These are phyloP conservation scores for Eudorina sp. DNA, from an alignment of 139 green algal genomes.

Conservation along the genomic window DNA sequence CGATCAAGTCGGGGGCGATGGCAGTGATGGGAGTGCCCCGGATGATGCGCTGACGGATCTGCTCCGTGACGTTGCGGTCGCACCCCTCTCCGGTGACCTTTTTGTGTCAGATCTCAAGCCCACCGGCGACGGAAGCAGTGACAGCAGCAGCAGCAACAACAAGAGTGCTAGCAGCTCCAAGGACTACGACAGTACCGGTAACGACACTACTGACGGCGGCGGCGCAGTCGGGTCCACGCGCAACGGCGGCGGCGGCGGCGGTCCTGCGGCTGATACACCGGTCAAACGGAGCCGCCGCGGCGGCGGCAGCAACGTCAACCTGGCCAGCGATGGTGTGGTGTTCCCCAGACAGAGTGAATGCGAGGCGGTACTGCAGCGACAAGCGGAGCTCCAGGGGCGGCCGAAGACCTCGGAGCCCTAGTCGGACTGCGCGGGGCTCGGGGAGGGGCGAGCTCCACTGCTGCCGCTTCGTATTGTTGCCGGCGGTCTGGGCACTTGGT, in stretches of 20 bases:
- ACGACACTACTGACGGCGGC: background rate
- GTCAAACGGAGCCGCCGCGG: background rate
- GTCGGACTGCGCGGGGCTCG: too few species aligned
- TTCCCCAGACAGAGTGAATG: background rate
- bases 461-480: too few species aligned
- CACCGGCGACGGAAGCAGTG: too few species aligned
- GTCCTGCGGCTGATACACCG: background rate
- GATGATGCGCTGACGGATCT: background rate
- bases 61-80: background rate
- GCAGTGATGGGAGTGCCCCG: background rate
- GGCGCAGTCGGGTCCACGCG: background rate
- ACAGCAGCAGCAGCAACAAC: background rate
- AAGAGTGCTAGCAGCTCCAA: background rate
- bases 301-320: background rate
- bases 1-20: background rate
- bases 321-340: background rate
- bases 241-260: background rate
- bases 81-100: background rate
- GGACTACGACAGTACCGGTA: background rate
- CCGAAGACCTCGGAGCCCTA: too few species aligned
- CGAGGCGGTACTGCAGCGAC: background rate
- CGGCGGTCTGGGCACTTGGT: too few species aligned
- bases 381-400: background rate
- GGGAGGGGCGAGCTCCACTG: too few species aligned
- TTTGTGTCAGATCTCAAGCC: background rate